Evolutionary conservation across 371 early-diverging fungal genomes (phyloP).

Genomic region (Mortierella sp.): DNA sequence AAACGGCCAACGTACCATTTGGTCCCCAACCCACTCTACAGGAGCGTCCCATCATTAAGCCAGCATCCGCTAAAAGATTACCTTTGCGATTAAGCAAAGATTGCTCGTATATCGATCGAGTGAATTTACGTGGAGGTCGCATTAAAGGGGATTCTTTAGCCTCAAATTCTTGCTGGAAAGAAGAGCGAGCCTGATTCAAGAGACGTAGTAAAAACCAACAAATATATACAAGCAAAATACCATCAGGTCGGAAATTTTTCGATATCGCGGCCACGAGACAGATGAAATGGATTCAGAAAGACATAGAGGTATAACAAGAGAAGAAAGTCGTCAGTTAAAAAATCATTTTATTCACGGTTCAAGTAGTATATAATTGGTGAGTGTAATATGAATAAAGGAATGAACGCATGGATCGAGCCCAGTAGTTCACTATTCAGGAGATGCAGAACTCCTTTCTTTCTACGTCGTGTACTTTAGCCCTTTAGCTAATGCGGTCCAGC

Average conservation of each 20-base stretch:
- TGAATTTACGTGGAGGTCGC: conserved; percentile 50
- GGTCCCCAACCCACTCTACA: conserved; percentile 86
- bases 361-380: conserved; percentile 11
- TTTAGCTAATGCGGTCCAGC: neutral
- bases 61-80: conserved; percentile 69
- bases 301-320: neutral
- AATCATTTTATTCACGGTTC: conserved; percentile 20
- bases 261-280: neutral
- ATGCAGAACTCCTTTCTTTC: neutral
- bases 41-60: conserved; percentile 78
- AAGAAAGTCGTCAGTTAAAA: conserved; percentile 21
- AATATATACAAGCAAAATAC: too few relatives aligned
- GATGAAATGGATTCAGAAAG: neutral
- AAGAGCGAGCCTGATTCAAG: conserved; percentile 40
- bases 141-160: conserved; percentile 3
- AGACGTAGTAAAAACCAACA: neutral
- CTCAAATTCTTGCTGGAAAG: conserved; percentile 45
- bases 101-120: conserved; percentile 47
- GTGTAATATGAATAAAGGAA: neutral
- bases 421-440: neutral
- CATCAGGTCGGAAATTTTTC: neutral
- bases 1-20: conserved; percentile 68
- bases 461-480: neutral
- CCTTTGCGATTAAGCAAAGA: conserved; percentile 55
- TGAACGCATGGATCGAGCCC: neutral